Base-by-base conservation (phyloP, 1,139 yeast genomes). In the Diutina ranongensis region DNA sequence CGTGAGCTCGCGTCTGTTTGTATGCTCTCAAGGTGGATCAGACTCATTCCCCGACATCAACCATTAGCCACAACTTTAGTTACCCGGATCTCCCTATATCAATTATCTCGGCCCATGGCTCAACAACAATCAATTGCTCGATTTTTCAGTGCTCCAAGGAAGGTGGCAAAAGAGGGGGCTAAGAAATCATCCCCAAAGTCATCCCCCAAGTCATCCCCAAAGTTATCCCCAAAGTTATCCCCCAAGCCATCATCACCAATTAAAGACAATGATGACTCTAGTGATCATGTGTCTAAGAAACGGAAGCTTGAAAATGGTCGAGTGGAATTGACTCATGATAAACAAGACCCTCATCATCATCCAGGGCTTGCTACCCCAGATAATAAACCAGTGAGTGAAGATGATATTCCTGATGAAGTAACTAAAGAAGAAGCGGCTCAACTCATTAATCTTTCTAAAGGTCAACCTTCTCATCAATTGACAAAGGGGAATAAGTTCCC, bases 71-170 rank as follows among this genome's bases (percentile, higher is more conserved):
- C n/a, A n/a, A n/a, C n/a, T n/a, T n/a, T n/a, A n/a, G n/a, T n/a
- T n/a, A n/a, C n/a, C n/a, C n/a, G n/a, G n/a, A n/a, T n/a, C n/a
- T n/a, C n/a, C n/a, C n/a, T n/a, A n/a, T n/a, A n/a, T n/a, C n/a
- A n/a, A n/a, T n/a, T n/a, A n/a, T n/a, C n/a, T 25, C 28, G 10
- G 10, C 28, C 8, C 15, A 38, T 38, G 42, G 20, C 42, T 15
- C 42, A 38, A 25, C 42, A 38, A 15, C 42, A 38, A 25, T 38
- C 42, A 9, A 38, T 38, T 16, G 31, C 42, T 21, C 32, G 42
- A 10, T 38, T 38, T n/a, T 38, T 38, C 32, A 32, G 42, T 12
- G 19, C n/a, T n/a, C n/a, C n/a, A n/a, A n/a, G n/a, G n/a, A n/a
- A n/a, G n/a, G n/a, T n/a, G n/a, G n/a, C n/a, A n/a, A n/a, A n/a